Percentiles rank a stretch among this genome's conserved stretches.
These are phyloP conservation scores for Neurospora discreta DNA, from an alignment of 495 filamentous ascomycete species.

Conservation along the genomic window DNA sequence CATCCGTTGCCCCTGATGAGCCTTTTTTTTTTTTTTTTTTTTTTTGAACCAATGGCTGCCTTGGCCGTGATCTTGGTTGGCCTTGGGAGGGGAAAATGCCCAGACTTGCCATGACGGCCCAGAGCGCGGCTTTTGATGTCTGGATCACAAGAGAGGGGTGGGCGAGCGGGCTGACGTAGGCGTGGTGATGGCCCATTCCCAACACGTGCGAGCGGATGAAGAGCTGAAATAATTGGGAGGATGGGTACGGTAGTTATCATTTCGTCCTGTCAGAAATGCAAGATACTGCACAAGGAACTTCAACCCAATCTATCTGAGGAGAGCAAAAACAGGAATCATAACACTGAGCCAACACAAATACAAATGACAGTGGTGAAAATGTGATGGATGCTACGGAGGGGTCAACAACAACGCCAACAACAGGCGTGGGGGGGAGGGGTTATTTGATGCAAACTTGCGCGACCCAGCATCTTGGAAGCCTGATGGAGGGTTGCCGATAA, in stretches of 20 bases:
- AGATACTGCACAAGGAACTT: not conserved
- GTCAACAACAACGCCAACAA: not conserved
- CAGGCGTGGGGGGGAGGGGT: not conserved
- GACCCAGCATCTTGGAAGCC: not conserved
- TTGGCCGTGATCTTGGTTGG: not conserved
- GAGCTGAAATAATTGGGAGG: not conserved
- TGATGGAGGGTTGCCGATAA: not conserved
- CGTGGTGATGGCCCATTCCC: not conserved
- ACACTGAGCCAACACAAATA: too few relatives aligned
- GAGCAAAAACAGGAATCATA: not conserved
- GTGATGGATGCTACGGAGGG: not conserved
- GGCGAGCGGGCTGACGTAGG: not conserved
- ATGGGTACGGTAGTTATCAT: not conserved
- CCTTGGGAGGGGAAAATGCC: not conserved
- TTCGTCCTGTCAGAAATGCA: not conserved
- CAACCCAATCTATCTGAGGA: not conserved
- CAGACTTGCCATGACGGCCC: not conserved
- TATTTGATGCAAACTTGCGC: not conserved
- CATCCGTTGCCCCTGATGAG: not conserved
- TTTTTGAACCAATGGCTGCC: not conserved
- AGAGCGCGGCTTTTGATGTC: not conserved
- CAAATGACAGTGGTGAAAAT: not conserved
- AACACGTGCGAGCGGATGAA: not conserved
- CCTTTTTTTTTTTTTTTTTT: not conserved
- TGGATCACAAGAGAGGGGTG: not conserved